phyloP scores from a whole-genome alignment of 2,329 filamentous ascomycete species.

The Lasiodiplodia sp. region DNA sequence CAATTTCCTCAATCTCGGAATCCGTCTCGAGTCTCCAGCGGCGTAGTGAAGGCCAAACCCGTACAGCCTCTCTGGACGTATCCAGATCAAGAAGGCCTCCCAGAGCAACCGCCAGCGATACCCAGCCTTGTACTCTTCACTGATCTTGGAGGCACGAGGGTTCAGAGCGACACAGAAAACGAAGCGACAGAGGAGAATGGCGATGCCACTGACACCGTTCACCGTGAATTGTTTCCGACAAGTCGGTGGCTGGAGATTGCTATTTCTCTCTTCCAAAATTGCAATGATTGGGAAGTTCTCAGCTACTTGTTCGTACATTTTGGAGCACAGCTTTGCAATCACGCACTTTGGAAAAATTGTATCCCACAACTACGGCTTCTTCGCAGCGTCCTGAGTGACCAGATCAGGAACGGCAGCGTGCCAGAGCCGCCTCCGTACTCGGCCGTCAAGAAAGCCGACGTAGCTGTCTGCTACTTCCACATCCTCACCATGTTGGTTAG shows the following conservation, averaged over 20 bases:
- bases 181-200: neutral
- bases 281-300: conserved; percentile 89
- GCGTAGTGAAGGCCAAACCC: conserved; percentile 36
- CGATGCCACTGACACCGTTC: neutral
- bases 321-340: conserved; percentile 87
- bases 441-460: conserved; percentile 83
- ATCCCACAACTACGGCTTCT: conserved; percentile 78
- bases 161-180: neutral
- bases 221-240: conserved; percentile 49
- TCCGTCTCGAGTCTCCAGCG: conserved; percentile 14
- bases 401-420: conserved; percentile 78
- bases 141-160: conserved; percentile 46
- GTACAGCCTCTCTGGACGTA: conserved; percentile 63
- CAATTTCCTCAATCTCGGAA: conserved; percentile 8
- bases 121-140: conserved; percentile 61
- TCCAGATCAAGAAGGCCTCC: conserved; percentile 48
- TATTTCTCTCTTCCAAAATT: conserved; percentile 74
- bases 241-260: conserved; percentile 79
- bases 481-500: conserved; percentile 86
- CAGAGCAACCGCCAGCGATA: conserved; percentile 58
- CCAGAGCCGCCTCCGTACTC: conserved; percentile 81
- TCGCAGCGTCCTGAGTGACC: conserved; percentile 79
- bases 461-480: conserved; percentile 88
- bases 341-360: conserved; percentile 79
- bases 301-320: conserved; percentile 88